Percentiles rank a stretch among this genome's conserved stretches.
Conservation (phyloP, 306 rosid species). For the Prunus armeniaca region DNA sequence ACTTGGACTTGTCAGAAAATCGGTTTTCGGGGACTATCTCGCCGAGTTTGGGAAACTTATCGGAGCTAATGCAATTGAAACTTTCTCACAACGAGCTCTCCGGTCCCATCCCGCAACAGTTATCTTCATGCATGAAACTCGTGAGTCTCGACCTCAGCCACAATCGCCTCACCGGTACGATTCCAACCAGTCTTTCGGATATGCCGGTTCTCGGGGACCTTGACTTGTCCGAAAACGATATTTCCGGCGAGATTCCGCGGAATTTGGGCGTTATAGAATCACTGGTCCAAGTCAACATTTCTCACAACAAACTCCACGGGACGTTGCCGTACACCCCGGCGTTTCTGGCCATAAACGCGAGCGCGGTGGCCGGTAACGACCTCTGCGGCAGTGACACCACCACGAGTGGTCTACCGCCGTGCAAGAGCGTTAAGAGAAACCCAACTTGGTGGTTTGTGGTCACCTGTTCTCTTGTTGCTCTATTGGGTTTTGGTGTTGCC, state of each 20-base stretch:
- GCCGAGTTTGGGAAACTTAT: constrained; percentile 21
- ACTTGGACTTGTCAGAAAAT: constrained; percentile 62
- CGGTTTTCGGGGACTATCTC: constrained; percentile 53
- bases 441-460: constrained; percentile 44
- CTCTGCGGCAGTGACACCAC: constrained; percentile 44
- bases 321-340: constrained; percentile 68
- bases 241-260: constrained; percentile 70
- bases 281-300: constrained; percentile 74
- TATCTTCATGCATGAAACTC: constrained; percentile 57
- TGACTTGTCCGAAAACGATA: constrained; percentile 69
- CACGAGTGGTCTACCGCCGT: constrained; percentile 55
- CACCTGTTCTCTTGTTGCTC: constrained; percentile 32
- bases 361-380: constrained; percentile 67
- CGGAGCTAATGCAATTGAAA: constrained; percentile 54
- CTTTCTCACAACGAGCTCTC: constrained; percentile 60
- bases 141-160: constrained; percentile 66
- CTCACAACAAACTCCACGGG: constrained; percentile 74
- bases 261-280: constrained; percentile 51
- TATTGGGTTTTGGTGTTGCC: constrained; percentile 28
- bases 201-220: constrained; percentile 80
- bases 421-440: constrained; percentile 29
- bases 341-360: constrained; percentile 65
- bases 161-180: constrained; percentile 54
- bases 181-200: constrained; percentile 45
- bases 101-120: constrained; percentile 53